Conservation (phyloP, 2,329 filamentous ascomycete species). For the Scolecobasidium constrictum region DNA sequence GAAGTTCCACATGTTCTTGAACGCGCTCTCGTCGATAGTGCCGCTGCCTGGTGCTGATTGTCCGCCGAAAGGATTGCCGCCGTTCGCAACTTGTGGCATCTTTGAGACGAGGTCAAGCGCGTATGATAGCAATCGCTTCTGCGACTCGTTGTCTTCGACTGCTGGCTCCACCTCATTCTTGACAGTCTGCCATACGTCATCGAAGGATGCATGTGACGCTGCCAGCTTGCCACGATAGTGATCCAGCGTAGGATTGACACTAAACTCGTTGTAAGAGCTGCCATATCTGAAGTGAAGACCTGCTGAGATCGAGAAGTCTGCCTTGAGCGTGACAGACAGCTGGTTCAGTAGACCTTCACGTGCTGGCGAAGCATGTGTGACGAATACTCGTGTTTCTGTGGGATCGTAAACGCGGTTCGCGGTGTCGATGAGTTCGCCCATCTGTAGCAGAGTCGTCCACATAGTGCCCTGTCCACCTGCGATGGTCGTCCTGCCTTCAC, state of each 20-base stretch:
- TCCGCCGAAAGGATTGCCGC: conserved; percentile 92
- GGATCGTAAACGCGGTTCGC: conserved; percentile 97
- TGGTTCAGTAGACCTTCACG: conserved; percentile 96
- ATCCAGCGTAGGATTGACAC: conserved; percentile 93
- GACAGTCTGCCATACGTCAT: conserved; percentile 98
- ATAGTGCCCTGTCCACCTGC: conserved; percentile 97
- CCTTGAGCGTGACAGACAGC: conserved; percentile 91
- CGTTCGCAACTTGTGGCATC: conserved; percentile 92
- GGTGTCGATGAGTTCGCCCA: conserved; percentile 96
- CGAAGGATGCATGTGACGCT: conserved; percentile 96
- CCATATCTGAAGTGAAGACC: conserved; percentile 97
- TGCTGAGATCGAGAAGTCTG: conserved; percentile 95
- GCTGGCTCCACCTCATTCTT: conserved; percentile 92
- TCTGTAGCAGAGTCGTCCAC: conserved; percentile 97
- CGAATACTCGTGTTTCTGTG: conserved; percentile 90
- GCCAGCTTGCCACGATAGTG: conserved; percentile 98
- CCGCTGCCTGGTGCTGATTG: conserved; percentile 65
- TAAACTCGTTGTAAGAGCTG: conserved; percentile 99
- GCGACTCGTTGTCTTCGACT: conserved; percentile 84
- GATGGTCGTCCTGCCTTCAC: conserved; percentile 94
- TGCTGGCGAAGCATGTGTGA: conserved; percentile 93
- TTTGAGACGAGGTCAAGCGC: conserved; percentile 91
- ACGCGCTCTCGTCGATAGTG: conserved; percentile 94
- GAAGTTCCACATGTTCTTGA: conserved; percentile 99
- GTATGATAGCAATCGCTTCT: conserved; percentile 84